Base-by-base conservation (phyloP, 805 yeast genomes). In the Yarrowia sp. region DNA sequence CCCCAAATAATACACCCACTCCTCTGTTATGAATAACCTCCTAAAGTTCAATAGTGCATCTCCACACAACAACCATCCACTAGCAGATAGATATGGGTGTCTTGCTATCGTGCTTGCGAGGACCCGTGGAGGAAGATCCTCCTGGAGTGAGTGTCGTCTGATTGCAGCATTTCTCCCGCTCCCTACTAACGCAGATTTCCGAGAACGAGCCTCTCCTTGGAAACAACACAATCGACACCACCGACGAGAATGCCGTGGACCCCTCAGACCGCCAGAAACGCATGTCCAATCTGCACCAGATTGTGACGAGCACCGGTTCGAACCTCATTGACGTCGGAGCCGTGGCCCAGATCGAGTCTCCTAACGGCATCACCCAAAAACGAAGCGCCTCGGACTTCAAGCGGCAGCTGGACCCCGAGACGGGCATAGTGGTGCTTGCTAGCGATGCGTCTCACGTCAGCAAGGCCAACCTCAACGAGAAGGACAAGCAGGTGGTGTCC, bases 101-200 rank as follows among this genome's bases (percentile, higher is more conserved):
- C 61, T 55, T 38, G 35, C 38, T 55, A 19, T 55, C 61, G n/a
- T 55, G 61, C 47, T 55, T 55, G 22, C 13, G 61, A 38, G 47
- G 61, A 6, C 61, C 35, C 14, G 38, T 55, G 5, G 61, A 55
- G 61, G 61, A 55, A n/a, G 61, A 55, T 29, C 61, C 61, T 38
- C 61, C 61, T 6, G 46, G 47, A 14, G 61, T 55, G 29, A 55
- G 61, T 55, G 36, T 12, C 42, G 6, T 9, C 14, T n/a, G 31
- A 25, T 36, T 18, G 47, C 44, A 2, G 8, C 25, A 10, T 41
- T 18, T 24, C 31, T 4, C 21, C n/a, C 3, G 6, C 44, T 12
- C 14, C 25, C 24, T n/a, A 10, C 47, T 55, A 55, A 55, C 61
- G 14, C 46, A 55, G 61, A 55, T 55, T 21, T 36, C 61, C 21